phyloP scores from a whole-genome alignment of 176 grass and related monocot species.

The Lolium multiflorum region DNA sequence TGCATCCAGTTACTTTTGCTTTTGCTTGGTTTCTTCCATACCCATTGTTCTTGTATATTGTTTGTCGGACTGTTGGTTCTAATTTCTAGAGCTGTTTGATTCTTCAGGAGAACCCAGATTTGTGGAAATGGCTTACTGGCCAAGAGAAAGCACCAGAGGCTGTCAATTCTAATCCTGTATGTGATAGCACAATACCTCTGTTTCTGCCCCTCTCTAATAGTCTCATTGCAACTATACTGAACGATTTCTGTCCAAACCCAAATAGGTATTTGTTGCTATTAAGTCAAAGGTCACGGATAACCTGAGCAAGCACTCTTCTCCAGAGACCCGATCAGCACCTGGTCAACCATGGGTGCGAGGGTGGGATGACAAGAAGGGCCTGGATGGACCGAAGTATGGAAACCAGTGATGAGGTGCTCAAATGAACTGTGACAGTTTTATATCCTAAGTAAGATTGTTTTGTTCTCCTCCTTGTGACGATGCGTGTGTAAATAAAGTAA shows the following conservation, averaged over 20 bases:
- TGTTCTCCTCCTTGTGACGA: not conserved
- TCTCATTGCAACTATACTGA: not conserved
- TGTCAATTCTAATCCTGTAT: conserved; percentile 73
- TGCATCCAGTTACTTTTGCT: not conserved
- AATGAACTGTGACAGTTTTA: not conserved
- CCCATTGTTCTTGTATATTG: not conserved
- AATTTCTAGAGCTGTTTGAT: conserved; percentile 4
- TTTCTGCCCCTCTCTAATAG: not conserved
- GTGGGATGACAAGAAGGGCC: conserved; percentile 89
- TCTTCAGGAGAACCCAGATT: conserved; percentile 92
- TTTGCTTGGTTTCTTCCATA: not conserved
- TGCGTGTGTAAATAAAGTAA: conserved; percentile 48
- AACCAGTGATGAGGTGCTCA: conserved; percentile 71
- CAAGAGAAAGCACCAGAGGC: conserved; percentile 83
- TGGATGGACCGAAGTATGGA: conserved; percentile 73
- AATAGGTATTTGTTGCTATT: conserved; percentile 78
- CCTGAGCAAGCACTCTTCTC: conserved; percentile 71
- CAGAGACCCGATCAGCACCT: conserved; percentile 72
- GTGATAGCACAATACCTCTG: conserved; percentile 3
- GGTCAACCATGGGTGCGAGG: conserved; percentile 93
- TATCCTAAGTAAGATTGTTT: conserved; percentile 5
- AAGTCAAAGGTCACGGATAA: conserved; percentile 75
- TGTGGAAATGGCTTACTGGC: conserved; percentile 94
- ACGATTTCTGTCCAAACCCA: not conserved
- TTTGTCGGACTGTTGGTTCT: not conserved